Percentiles rank a stretch among this genome's conserved stretches.
These are phyloP conservation scores for Fusarium torulosum DNA, from an alignment of 2,329 filamentous ascomycete genomes.

Conservation along the genomic window DNA sequence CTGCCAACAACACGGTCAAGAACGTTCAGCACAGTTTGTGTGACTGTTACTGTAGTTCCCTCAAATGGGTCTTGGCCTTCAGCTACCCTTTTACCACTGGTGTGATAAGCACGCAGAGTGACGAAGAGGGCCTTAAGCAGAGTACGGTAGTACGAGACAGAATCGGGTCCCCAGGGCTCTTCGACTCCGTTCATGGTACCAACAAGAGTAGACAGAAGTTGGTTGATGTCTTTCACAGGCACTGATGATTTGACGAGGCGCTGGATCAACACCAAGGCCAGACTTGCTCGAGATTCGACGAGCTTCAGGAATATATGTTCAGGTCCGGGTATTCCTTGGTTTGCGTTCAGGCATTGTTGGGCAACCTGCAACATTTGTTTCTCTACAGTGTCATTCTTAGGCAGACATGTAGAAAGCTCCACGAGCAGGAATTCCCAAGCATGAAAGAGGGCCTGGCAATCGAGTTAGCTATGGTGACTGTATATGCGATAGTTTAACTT, in stretches of 20 bases:
- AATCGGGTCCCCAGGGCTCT: constrained; percentile 65
- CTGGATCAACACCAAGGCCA: constrained; percentile 86
- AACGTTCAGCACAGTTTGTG: constrained; percentile 79
- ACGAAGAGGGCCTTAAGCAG: constrained; percentile 89
- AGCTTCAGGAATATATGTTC: constrained; percentile 86
- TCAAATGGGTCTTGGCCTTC: constrained; percentile 53
- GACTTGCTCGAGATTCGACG: constrained; percentile 79
- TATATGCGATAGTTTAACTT: constrained; percentile 56
- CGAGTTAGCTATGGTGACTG: constrained; percentile 33
- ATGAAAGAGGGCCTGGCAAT: constrained; percentile 78
- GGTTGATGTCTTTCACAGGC: constrained; percentile 63
- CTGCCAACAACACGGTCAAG: constrained; percentile 82
- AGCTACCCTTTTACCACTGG: constrained; percentile 49
- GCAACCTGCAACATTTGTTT: constrained; percentile 80
- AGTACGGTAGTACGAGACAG: constrained; percentile 80
- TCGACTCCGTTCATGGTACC: constrained; percentile 66
- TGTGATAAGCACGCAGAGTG: constrained; percentile 75
- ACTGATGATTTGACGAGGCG: constrained; percentile 74
- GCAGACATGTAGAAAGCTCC: constrained; percentile 79
- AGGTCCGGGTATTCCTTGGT: constrained; percentile 77
- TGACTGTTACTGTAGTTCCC: constrained; percentile 59
- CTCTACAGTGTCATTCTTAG: constrained; percentile 66
- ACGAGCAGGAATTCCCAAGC: constrained; percentile 91
- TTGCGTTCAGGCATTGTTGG: constrained; percentile 81
- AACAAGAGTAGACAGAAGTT: constrained; percentile 64